Conservation (phyloP, 805 yeast species). For the Clavispora phyllophila region DNA sequence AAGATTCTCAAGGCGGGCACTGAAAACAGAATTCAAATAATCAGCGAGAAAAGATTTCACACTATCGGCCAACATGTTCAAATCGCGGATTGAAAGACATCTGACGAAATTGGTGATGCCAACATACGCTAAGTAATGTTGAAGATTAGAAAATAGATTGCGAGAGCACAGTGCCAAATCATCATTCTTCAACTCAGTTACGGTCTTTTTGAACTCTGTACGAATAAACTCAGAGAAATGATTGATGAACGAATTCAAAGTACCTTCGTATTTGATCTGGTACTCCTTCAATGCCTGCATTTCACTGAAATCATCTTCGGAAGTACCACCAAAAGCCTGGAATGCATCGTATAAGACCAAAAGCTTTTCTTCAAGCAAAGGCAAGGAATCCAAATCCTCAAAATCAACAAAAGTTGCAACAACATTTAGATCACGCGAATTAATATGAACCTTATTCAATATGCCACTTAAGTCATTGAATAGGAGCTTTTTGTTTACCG, state of each 20-base stretch:
- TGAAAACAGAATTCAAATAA: constrained; percentile 24
- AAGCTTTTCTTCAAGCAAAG: constrained; percentile 49
- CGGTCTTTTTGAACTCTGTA: constrained; percentile 32
- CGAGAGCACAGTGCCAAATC: constrained; percentile 20
- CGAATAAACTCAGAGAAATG: constrained; percentile 38
- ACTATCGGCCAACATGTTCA: constrained; percentile 40
- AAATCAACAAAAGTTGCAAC: constrained; percentile 47
- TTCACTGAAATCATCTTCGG: constrained; percentile 45
- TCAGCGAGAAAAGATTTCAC: constrained; percentile 28
- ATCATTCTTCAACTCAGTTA: constrained; percentile 34
- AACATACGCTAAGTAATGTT: constrained; percentile 24
- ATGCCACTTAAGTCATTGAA: constrained; percentile 67
- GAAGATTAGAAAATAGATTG: constrained; percentile 21
- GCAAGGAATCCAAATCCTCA: constrained; percentile 40
- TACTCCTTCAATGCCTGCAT: constrained; percentile 74
- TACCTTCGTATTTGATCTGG: constrained; percentile 52
- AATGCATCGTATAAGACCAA: constrained; percentile 59
- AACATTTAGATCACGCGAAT: constrained; percentile 46
- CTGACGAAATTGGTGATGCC: constrained; percentile 46
- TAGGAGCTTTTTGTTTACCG: constrained; percentile 73
- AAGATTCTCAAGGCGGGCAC: constrained; percentile 17
- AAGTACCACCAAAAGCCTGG: constrained; percentile 48
- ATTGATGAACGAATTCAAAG: constrained; percentile 45
- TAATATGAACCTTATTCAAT: constrained; percentile 64
- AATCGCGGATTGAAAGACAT: constrained; percentile 47